Percentiles rank a stretch among this genome's conserved stretches.
Evolutionary conservation across 805 yeast species (phyloP).

Genomic region (Wickerhamiella kazuoi): DNA sequence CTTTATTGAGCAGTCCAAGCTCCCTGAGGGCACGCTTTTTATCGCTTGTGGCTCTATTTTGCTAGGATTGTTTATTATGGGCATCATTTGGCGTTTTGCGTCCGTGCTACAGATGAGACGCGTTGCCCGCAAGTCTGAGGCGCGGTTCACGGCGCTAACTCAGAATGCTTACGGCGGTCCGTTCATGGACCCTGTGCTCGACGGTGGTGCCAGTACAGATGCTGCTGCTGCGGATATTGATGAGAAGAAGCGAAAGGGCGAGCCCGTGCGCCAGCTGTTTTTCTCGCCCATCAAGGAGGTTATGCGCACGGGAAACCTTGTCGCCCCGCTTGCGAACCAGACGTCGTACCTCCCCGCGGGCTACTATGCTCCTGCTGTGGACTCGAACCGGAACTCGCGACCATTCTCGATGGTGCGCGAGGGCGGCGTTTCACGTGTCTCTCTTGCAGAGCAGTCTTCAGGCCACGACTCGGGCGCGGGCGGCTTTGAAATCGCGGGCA

Average conservation of each 20-base stretch:
- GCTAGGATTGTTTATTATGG: slow-evolving; percentile 36
- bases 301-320: slow-evolving; percentile 27
- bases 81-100: slow-evolving; percentile 35
- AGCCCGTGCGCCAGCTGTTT: slow-evolving; percentile 27
- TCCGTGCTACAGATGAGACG: slow-evolving; percentile 31
- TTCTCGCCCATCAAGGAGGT: slow-evolving; percentile 70
- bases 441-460: background rate
- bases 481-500: too few species aligned
- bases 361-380: slow-evolving; percentile 6
- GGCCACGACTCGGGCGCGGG: background rate
- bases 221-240: slow-evolving; percentile 8
- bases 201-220: background rate
- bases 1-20: slow-evolving; percentile 31
- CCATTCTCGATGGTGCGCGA: slow-evolving; percentile 3
- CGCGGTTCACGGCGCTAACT: slow-evolving; percentile 10
- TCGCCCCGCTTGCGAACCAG: slow-evolving; percentile 4
- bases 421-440: background rate
- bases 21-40: slow-evolving; percentile 65
- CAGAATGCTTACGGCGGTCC: slow-evolving; percentile 15
- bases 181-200: slow-evolving; percentile 10
- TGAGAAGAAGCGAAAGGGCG: background rate
- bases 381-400: slow-evolving; percentile 1
- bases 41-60: slow-evolving; percentile 61
- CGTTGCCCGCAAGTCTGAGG: slow-evolving; percentile 31
- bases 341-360: slow-evolving; percentile 12